Evolutionary conservation across 805 yeast genomes (phyloP).

Genomic region (Candida takata): DNA sequence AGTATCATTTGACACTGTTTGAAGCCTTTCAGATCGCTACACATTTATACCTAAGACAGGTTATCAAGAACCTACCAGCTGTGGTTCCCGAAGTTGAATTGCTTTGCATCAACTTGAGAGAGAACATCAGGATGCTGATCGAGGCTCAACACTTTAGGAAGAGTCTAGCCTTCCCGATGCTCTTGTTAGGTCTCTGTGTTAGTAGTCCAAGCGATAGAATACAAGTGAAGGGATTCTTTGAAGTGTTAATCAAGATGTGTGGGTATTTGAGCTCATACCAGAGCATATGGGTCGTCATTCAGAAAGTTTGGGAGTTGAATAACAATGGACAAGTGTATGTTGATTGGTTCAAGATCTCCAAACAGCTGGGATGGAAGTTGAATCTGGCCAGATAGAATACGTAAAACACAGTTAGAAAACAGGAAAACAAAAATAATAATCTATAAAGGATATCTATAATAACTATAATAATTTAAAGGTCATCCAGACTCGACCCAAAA

Average conservation of each 20-base stretch:
- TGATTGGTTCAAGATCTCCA: conserved; percentile 38
- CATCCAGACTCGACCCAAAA: conserved; percentile 3
- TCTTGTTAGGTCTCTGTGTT: conserved; percentile 30
- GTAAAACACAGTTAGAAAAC: too few species aligned
- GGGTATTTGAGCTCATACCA: conserved; percentile 30
- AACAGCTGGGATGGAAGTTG: conserved; percentile 33
- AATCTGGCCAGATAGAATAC: conserved; percentile 19
- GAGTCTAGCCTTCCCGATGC: conserved; percentile 33
- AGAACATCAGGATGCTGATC: conserved; percentile 44
- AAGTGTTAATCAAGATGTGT: conserved; percentile 21
- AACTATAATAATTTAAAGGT: neutral
- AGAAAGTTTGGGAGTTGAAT: conserved; percentile 34
- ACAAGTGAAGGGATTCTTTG: conserved; percentile 22
- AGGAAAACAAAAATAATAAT: too few species aligned
- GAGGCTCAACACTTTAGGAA: conserved; percentile 44
- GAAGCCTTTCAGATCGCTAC: conserved; percentile 52
- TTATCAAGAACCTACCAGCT: conserved; percentile 44
- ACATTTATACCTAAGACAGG: conserved; percentile 46
- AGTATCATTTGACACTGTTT: conserved; percentile 50
- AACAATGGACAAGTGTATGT: conserved; percentile 26
- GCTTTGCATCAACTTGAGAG: conserved; percentile 38
- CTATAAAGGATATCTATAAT: neutral
- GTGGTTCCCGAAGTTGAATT: conserved; percentile 46
- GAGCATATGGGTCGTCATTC: conserved; percentile 30
- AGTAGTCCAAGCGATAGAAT: conserved; percentile 18